Percentiles rank a stretch among this genome's conserved stretches.
These are phyloP conservation scores for Alternaria sp. DNA, from an alignment of 2,329 filamentous ascomycete genomes.

Conservation along the genomic window DNA sequence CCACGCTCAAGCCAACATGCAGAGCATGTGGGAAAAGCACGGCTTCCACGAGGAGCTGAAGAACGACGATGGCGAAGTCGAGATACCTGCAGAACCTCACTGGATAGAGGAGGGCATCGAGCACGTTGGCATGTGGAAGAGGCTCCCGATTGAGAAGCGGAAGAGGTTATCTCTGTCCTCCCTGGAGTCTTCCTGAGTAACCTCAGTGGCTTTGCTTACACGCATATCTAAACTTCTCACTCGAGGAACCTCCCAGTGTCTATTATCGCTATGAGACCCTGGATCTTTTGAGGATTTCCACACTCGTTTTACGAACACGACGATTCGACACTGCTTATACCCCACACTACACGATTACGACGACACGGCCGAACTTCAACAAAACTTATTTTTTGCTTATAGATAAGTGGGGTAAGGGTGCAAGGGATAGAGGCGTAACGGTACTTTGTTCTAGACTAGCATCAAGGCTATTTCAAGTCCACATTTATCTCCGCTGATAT, in stretches of 20 bases:
- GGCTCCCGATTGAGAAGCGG: conserved; percentile 37
- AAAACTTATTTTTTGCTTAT: conserved; percentile 3
- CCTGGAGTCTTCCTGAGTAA: conserved; percentile 7
- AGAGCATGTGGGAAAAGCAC: conserved; percentile 71
- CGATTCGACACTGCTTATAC: conserved; percentile 15
- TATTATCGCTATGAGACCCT: background rate
- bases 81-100: conserved; percentile 43
- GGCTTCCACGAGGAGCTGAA: conserved; percentile 80
- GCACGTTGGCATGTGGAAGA: conserved; percentile 84
- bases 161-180: conserved; percentile 27
- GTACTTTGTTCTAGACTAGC: background rate
- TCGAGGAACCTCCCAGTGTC: background rate
- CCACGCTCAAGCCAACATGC: conserved; percentile 77
- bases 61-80: conserved; percentile 59
- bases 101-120: conserved; percentile 87
- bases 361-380: conserved; percentile 5
- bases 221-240: background rate
- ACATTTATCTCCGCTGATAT: background rate
- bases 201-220: background rate
- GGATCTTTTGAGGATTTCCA: background rate
- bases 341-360: conserved; percentile 10
- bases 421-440: background rate
- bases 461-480: background rate
- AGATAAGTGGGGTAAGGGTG: background rate
- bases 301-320: background rate